Conservation (phyloP, 1,139 yeast species). For the Suhomyces bolitotheri region DNA sequence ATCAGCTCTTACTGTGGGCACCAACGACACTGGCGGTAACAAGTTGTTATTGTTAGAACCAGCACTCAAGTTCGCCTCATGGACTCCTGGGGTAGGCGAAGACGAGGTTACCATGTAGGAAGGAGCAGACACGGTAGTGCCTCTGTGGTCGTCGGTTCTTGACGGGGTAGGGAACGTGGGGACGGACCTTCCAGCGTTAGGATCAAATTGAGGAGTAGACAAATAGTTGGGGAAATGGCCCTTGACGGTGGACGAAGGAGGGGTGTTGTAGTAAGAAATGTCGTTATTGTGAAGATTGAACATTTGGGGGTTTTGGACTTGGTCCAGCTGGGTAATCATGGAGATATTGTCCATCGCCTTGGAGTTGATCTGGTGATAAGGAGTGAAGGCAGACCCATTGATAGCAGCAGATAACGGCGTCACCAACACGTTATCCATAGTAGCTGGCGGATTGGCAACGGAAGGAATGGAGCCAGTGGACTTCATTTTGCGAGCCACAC, state of each 20-base stretch:
- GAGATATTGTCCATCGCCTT: slow-evolving; percentile 41
- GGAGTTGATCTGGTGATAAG: slow-evolving; percentile 30
- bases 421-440: slow-evolving; percentile 17
- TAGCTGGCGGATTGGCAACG: not conserved
- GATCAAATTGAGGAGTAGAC: slow-evolving; percentile 14
- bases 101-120: slow-evolving; percentile 5
- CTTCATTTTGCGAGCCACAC: slow-evolving; percentile 6
- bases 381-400: slow-evolving; percentile 20
- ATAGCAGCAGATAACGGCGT: slow-evolving; percentile 26
- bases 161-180: slow-evolving; percentile 12
- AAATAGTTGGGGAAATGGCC: slow-evolving; percentile 17
- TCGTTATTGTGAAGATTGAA: slow-evolving; percentile 3
- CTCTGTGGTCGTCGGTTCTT: slow-evolving; percentile 4
- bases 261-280: slow-evolving; percentile 19
- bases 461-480: slow-evolving; percentile 5
- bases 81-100: slow-evolving; percentile 9
- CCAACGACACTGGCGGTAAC: slow-evolving; percentile 35
- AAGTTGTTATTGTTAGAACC: slow-evolving; percentile 15
- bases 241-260: slow-evolving; percentile 22
- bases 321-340: slow-evolving; percentile 24
- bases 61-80: not conserved
- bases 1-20: not conserved
- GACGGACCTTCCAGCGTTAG: slow-evolving; percentile 4
- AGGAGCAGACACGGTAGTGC: slow-evolving; percentile 3
- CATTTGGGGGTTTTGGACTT: slow-evolving; percentile 6